Evolutionary conservation across 169 alveolate genomes (phyloP).

Genomic region (Theileria sp.): DNA sequence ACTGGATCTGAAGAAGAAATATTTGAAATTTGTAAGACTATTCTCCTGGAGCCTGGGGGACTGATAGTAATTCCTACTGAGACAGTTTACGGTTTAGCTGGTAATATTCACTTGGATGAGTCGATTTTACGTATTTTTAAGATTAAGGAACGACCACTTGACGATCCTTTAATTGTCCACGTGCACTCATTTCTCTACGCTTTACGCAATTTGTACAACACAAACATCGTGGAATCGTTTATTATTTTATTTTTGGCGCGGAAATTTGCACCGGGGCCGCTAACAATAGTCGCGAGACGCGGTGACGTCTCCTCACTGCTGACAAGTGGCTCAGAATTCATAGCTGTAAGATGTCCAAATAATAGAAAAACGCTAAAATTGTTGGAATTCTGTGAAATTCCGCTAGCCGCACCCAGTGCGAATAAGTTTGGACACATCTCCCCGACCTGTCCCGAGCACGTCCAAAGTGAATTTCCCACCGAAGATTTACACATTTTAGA

Average conservation of each 20-base stretch:
- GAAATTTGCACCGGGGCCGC: constrained; percentile 94
- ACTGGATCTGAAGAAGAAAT: not conserved
- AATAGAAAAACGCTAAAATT: constrained; percentile 82
- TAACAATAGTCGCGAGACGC: constrained; percentile 87
- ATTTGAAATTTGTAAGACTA: constrained; percentile 30
- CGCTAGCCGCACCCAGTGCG: constrained; percentile 96
- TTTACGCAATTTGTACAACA: constrained; percentile 73
- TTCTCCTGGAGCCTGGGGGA: constrained; percentile 73
- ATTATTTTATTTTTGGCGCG: constrained; percentile 73
- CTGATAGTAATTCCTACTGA: constrained; percentile 95
- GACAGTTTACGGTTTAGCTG: constrained; percentile 96
- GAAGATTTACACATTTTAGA: constrained; percentile 87
- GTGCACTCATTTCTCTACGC: constrained; percentile 83
- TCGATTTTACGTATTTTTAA: constrained; percentile 85
- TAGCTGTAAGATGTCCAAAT: constrained; percentile 90
- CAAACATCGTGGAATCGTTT: constrained; percentile 66
- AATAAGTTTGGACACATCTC: constrained; percentile 94
- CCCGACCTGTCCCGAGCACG: constrained; percentile 92
- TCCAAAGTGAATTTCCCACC: constrained; percentile 84
- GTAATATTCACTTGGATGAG: constrained; percentile 87
- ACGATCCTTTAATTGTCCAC: constrained; percentile 94
- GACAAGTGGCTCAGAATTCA: constrained; percentile 85
- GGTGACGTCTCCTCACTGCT: constrained; percentile 77
- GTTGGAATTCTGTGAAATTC: constrained; percentile 76
- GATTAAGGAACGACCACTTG: constrained; percentile 90